Evolutionary conservation across 2,329 filamentous ascomycete genomes (phyloP).

Genomic region (Sporothrix humicola): DNA sequence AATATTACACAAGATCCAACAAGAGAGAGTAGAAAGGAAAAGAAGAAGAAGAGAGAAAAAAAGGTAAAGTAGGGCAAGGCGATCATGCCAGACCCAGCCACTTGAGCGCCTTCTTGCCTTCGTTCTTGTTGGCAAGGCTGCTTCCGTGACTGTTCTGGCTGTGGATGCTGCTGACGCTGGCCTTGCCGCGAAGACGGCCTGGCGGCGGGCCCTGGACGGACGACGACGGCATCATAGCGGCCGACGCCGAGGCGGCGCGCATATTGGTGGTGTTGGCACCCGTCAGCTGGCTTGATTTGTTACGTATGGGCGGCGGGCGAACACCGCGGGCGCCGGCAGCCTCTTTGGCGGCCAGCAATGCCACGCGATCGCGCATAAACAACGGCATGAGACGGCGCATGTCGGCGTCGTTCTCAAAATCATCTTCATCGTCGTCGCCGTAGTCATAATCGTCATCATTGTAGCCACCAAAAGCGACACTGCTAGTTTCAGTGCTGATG

Average conservation of each 20-base stretch:
- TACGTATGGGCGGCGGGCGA: neutral
- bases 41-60: neutral
- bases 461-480: neutral
- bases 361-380: constrained; percentile 43
- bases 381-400: constrained; percentile 58
- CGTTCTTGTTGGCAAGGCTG: constrained; percentile 35
- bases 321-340: neutral
- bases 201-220: neutral
- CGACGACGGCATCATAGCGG: neutral
- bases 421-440: constrained; percentile 45
- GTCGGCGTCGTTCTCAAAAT: constrained; percentile 53
- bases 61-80: neutral
- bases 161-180: constrained; percentile 26
- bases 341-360: constrained; percentile 37
- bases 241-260: neutral
- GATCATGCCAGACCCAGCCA: constrained; percentile 55
- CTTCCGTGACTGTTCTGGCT: constrained; percentile 36
- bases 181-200: neutral
- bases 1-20: neutral
- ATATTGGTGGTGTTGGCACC: constrained; percentile 30
- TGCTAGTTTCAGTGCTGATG: neutral
- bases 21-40: constrained; percentile 8
- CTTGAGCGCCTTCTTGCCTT: constrained; percentile 56
- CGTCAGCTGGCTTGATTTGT: constrained; percentile 23
- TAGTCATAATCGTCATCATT: constrained; percentile 26